A percentile compares a stretch with the other conserved stretches of the same genome.
Conservation (phyloP, 306 rosid genomes). For the Pachyrhizus erosus region DNA sequence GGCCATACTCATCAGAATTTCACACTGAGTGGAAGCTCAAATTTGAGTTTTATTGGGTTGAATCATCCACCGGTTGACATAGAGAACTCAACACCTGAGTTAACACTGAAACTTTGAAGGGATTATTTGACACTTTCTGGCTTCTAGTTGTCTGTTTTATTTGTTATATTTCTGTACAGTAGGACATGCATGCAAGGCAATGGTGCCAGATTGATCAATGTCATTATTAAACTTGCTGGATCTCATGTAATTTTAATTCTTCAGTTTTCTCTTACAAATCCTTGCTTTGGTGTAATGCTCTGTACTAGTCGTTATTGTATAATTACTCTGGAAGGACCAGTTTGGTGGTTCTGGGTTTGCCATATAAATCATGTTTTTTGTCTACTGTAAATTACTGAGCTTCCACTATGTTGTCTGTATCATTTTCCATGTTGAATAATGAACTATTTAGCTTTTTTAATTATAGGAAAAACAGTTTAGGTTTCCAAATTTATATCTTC, state of each 20-base stretch:
- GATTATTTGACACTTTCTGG: constrained; percentile 37
- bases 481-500: background rate
- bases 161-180: constrained; percentile 58
- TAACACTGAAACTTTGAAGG: constrained; percentile 79
- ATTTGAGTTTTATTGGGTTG: constrained; percentile 59
- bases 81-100: constrained; percentile 71
- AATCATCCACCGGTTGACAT: constrained; percentile 50
- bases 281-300: constrained; percentile 46
- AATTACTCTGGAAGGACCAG: constrained; percentile 53
- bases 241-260: constrained; percentile 21
- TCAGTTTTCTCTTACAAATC: constrained; percentile 36
- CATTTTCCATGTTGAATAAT: background rate
- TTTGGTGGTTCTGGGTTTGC: constrained; percentile 55
- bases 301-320: constrained; percentile 51
- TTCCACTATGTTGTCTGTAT: constrained; percentile 27
- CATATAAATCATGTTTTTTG: constrained; percentile 52
- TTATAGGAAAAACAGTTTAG: background rate
- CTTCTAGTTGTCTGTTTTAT: constrained; percentile 38
- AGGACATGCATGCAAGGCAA: constrained; percentile 51
- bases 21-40: constrained; percentile 55
- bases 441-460: background rate
- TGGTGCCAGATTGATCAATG: constrained; percentile 44
- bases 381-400: constrained; percentile 31
- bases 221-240: constrained; percentile 29
- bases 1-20: constrained; percentile 57